Evolutionary conservation across 371 early-diverging fungal species (phyloP), one percentile per base, ranked within the genome.

Genomic region (Nematocida minor): DNA sequence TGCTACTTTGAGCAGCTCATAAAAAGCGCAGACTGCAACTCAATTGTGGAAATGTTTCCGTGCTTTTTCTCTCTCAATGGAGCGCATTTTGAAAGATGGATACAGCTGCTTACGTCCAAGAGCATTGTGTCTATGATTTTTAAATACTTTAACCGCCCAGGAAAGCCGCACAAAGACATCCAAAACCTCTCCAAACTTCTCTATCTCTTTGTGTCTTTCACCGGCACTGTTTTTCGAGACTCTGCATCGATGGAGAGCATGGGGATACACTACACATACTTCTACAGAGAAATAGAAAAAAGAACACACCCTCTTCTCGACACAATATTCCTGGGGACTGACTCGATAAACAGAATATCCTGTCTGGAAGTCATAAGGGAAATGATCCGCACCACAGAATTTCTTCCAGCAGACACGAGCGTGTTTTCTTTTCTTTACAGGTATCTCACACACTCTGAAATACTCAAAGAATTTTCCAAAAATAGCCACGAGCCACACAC

Each of bases 161-260:
- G 27, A n/a, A 49, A 40, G 22, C 29, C 34, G 0, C 66, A 55
- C 14, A 46, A 48, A 51, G 77, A 64, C 9, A 20, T 36, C 18
- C 77, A 74, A 9, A 74, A 55, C 36, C 40, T 64, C 22, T 31
- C 62, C 9, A 74, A 74, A 55, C 49, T 74, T 7, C 77, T 74
- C n/a, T 74, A 74, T 54, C 66, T 64, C 4, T 53, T 74, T 53
- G 62, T 74, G 6, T 62, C 77, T 6, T 74, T 74, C 38, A 74
- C 77, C 4, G 41, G 47, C 20, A 64, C 20, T 27, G 41, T 74
- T 16, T 74, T 74, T 42, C 44, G 27, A 53, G 31, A 41, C 31
- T 31, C 79, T 14, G 27, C 44, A n/a, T n/a, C 20, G 20, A 36
- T 38, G 22, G 20, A 40, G 14, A 29, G 4, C 9, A 49, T 47